These are phyloP conservation scores for Pseudocercospora pini-densiflorae DNA, from an alignment of 2,329 filamentous ascomycete species.

Conservation along the genomic window DNA sequence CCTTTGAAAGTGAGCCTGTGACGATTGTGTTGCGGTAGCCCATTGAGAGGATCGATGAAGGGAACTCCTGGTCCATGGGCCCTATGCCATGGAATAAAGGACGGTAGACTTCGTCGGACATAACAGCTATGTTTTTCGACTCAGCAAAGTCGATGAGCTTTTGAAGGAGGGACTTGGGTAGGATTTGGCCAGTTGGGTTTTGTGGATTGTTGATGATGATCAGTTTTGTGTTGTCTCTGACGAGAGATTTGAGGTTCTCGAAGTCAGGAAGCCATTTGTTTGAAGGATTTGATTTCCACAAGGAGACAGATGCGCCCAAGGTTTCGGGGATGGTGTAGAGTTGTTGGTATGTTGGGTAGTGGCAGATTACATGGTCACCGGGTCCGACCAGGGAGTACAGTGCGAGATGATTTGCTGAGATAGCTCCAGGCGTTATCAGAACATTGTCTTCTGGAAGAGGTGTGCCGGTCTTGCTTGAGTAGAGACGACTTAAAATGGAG, in stretches of 20 bases:
- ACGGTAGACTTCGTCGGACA: constrained; percentile 82
- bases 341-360: constrained; percentile 87
- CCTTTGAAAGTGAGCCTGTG: constrained; percentile 84
- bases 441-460: constrained; percentile 65
- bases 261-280: constrained; percentile 71
- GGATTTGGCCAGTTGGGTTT: constrained; percentile 77
- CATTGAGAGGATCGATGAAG: constrained; percentile 71
- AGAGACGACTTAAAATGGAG: constrained; percentile 66
- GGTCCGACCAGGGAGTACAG: constrained; percentile 73
- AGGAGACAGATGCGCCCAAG: constrained; percentile 74
- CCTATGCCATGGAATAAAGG: constrained; percentile 76
- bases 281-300: constrained; percentile 72
- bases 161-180: constrained; percentile 65
- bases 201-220: constrained; percentile 76
- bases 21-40: constrained; percentile 73
- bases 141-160: constrained; percentile 67
- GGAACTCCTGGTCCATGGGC: constrained; percentile 59
- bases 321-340: constrained; percentile 76
- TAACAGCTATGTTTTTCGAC: constrained; percentile 66
- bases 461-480: constrained; percentile 59
- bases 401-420: constrained; percentile 81
- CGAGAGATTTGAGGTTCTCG: constrained; percentile 66
- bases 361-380: constrained; percentile 83
- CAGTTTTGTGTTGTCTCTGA: constrained; percentile 73
- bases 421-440: constrained; percentile 78